phyloP scores from a whole-genome alignment of 129 eudicot species.

The Helichrysum umbraculigerum region DNA sequence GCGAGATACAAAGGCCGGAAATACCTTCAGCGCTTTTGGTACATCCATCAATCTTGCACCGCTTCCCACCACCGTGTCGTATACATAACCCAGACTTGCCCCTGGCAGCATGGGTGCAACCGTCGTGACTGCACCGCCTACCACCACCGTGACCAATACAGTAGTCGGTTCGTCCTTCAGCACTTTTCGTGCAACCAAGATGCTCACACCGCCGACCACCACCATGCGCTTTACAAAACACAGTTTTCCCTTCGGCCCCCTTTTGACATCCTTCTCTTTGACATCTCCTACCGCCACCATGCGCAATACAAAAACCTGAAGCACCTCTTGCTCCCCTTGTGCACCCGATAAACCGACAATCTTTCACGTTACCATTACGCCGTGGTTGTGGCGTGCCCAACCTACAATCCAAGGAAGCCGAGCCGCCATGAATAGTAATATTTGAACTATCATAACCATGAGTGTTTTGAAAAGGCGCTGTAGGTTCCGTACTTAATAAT shows the following conservation, averaged over 20 bases:
- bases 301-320: conserved; percentile 81
- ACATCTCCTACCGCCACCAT: conserved; percentile 91
- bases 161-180: conserved; percentile 80
- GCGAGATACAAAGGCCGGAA: conserved; percentile 72
- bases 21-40: conserved; percentile 77
- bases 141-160: conserved; percentile 96
- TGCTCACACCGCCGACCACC: conserved; percentile 84
- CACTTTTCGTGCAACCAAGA: conserved; percentile 86
- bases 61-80: conserved; percentile 89
- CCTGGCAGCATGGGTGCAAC: conserved; percentile 80
- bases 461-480: conserved; percentile 6
- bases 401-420: conserved; percentile 31
- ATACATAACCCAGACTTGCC: conserved; percentile 89
- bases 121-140: conserved; percentile 64
- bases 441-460: conserved; percentile 10
- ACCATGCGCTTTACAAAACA: conserved; percentile 90
- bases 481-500: conserved; percentile 23
- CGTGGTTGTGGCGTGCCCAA: conserved; percentile 18
- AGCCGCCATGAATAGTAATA: conserved; percentile 22
- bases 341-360: conserved; percentile 67
- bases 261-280: conserved; percentile 69
- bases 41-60: conserved; percentile 70
- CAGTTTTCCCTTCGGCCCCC: conserved; percentile 88
- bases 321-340: conserved; percentile 86
- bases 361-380: conserved; percentile 49